Conservation (phyloP, 2,329 filamentous ascomycete genomes). For the Penicillium oxalicum region DNA sequence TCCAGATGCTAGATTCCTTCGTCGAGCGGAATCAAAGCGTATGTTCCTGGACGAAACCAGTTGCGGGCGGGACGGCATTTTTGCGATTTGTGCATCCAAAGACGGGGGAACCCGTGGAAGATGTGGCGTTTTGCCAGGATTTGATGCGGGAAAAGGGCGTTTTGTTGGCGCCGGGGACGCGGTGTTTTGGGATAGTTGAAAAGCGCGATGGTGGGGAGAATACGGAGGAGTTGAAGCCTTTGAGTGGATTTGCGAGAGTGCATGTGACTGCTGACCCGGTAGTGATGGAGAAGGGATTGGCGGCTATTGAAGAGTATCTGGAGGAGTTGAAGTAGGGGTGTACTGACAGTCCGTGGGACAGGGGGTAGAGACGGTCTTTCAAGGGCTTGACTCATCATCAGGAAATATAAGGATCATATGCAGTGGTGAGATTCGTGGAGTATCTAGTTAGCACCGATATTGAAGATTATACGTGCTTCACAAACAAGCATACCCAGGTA, state of each 20-base stretch:
- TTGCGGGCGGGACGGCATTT: constrained; percentile 7
- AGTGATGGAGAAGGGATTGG: background rate
- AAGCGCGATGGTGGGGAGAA: background rate
- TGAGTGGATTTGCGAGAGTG: constrained; percentile 8
- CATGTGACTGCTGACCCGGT: constrained; percentile 3
- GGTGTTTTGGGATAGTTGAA: constrained; percentile 4
- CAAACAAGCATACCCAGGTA: too few relatives aligned
- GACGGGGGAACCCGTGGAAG: constrained; percentile 2
- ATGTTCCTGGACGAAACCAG: constrained; percentile 1
- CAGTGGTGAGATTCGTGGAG: too few relatives aligned
- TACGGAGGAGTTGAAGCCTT: background rate
- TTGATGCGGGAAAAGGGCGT: constrained; percentile 3
- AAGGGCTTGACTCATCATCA: too few relatives aligned
- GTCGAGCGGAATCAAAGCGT: background rate
- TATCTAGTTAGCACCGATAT: too few relatives aligned
- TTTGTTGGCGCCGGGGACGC: constrained; percentile 8
- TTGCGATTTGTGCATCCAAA: background rate
- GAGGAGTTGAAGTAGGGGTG: background rate
- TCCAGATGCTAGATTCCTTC: constrained; percentile 1
- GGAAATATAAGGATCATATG: too few relatives aligned
- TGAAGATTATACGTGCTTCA: too few relatives aligned
- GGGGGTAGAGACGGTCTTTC: too few relatives aligned
- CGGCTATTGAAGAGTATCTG: background rate
- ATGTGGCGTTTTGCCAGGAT: constrained; percentile 6
- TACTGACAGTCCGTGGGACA: too few relatives aligned